These are phyloP conservation scores for Vitis hybrid DNA, from an alignment of 177 flowering plant species.

Conservation along the genomic window DNA sequence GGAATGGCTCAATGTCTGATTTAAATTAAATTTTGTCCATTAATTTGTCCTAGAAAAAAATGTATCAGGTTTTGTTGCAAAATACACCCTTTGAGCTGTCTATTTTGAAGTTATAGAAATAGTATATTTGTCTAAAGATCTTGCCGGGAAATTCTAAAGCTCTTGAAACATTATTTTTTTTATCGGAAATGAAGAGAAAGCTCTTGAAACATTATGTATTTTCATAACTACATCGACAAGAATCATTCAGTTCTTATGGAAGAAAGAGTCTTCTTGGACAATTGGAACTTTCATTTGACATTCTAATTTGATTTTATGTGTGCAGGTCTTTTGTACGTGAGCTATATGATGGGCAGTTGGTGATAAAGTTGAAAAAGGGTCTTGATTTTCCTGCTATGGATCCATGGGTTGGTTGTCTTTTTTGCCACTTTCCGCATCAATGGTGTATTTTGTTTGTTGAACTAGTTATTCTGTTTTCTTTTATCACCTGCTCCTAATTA, in stretches of 20 bases:
- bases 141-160: not conserved
- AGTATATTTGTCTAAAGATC: not conserved
- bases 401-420: constrained; percentile 70
- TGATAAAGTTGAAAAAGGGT: constrained; percentile 80
- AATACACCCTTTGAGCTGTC: too few relatives aligned
- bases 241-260: not conserved
- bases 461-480: not conserved
- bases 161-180: too few relatives aligned
- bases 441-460: not conserved
- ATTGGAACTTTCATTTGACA: not conserved
- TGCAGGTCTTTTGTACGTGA: constrained; percentile 81
- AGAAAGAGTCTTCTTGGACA: not conserved
- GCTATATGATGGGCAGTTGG: constrained; percentile 88
- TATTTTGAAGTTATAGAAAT: not conserved
- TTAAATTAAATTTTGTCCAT: too few relatives aligned
- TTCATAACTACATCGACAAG: not conserved
- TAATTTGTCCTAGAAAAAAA: too few relatives aligned
- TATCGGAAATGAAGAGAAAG: not conserved
- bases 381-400: constrained; percentile 89
- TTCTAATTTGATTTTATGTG: constrained; percentile 1
- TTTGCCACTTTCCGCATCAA: not conserved
- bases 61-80: too few relatives aligned
- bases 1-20: too few relatives aligned
- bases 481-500: not conserved
- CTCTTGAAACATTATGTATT: not conserved